Evolutionary conservation across 805 yeast species (phyloP), one percentile per base, ranked within the genome.

Genomic region (Wickerhamomyces bovis): DNA sequence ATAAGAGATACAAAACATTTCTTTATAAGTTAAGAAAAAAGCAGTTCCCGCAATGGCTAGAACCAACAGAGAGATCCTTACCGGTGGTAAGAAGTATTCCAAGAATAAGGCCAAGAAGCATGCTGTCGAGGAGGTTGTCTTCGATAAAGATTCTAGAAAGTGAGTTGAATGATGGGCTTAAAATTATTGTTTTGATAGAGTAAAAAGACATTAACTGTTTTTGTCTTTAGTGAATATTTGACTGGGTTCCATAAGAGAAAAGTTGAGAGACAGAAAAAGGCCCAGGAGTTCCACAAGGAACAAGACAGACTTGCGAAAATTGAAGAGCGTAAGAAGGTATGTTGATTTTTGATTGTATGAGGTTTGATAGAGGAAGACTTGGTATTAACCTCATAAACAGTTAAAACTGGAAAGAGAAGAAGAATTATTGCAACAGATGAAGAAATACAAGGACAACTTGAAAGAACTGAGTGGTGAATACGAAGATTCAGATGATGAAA

Each of bases 231-330:
- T 26, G 96, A 92, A 50, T 92, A 81, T 64, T 69, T 92, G 54
- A 92, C 97, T 3, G 99, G 99, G 38, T 92, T 92, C 65, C 98
- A 94, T 66, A 92, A 92, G 68, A 78, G 99, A 60, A 92, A 92
- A 63, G 63, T 92, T 16, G 86, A 86, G 60, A 77, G 98, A 64
- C 85, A 86, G 67, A 90, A 89, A 68, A 81, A 83, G 53, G 98
- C 97, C 0, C 81, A 79, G 54, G 87, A 78, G 49, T 81, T 73
- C 57, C 78, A 77, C 43, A 81, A 83, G 55, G 96, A 90, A 61
- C 86, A 83, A 61, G 94, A 84, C 6, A 74, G 90, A 47, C 69
- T 78, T 53, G 81, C 80, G 2, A 78, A 78, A 56, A 72, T 89
- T 11, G 95, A 85, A 54, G 96, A 87, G 60, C 77, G 97, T 49